Base-by-base conservation (phyloP, 2,329 filamentous ascomycete species). In the Purpureocillium lavendulum region DNA sequence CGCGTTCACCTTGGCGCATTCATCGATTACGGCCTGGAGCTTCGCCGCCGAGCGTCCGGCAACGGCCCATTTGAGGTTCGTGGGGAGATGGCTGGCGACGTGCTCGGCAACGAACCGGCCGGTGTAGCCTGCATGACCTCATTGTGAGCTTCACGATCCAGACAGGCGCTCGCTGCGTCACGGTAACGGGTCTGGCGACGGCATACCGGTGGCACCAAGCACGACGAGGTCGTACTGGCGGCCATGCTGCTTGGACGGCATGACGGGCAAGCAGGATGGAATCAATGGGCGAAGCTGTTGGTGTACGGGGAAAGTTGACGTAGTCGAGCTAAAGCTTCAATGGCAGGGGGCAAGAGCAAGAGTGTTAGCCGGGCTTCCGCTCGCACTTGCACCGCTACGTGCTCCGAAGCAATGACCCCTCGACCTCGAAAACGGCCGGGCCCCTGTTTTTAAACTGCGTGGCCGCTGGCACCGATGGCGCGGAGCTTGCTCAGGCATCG, bases 41-140 rank as follows among this genome's bases (percentile, higher is more conserved):
- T 95, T 95, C 36, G 70, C 66, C 36, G 72, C 66, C n/a, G 85
- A 89, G 18, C 89, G 83, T 24, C 89, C 89, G 34, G 87, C 86
- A 40, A 96, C 69, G 12, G 87, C 89, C 89, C 89, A 96, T 66
- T 79, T 87, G 45, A 94, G 60, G 56, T 87, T 76, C 14, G 83
- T 86, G 0, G 88, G 84, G 1, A 87, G 68, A 47, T 76, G 65
- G 12, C 71, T 71, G 38, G 79, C 71, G 52, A 95, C 82, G 60
- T 92, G 79, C 58, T 94, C 81, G 21, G 82, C 81, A 3, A 80
- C 80, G 49, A 84, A 71, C 48, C 77, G 81, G 30, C 89, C 89
- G 0, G 89, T 96, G 62, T 94, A 95, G 21, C 89, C 89, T 57
- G 73, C 5, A 38, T 37, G n/a, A 26, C 10, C 21, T 26, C 21